Conservation (phyloP, 768 basidiomycete species). For the Aureoboletus auriporus region DNA sequence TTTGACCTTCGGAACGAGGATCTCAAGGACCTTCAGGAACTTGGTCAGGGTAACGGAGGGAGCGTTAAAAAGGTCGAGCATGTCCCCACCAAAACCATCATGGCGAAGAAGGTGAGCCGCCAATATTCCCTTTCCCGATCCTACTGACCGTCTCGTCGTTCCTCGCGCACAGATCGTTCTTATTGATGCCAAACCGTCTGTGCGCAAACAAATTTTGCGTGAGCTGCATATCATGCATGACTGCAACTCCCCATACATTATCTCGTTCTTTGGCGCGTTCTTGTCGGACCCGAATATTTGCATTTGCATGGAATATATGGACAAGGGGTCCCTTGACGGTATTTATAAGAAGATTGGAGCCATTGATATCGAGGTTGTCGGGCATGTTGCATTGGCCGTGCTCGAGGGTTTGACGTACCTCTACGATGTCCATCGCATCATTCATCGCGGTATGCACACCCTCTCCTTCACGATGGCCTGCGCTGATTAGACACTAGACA, state of each 20-base stretch:
- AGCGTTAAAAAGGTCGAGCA: slow-evolving; percentile 97
- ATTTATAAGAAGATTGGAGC: slow-evolving; percentile 96
- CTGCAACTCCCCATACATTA: slow-evolving; percentile 89
- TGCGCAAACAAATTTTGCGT: slow-evolving; percentile 95
- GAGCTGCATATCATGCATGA: slow-evolving; percentile 99
- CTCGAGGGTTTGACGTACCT: slow-evolving; percentile 94
- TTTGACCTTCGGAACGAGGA: slow-evolving; percentile 86
- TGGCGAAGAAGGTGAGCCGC: slow-evolving; percentile 91
- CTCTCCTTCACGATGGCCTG: neutral
- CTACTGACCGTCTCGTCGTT: neutral
- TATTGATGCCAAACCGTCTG: slow-evolving; percentile 93
- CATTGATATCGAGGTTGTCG: slow-evolving; percentile 89
- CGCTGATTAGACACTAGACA: slow-evolving; percentile 55
- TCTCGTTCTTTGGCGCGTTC: slow-evolving; percentile 97
- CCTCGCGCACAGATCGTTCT: slow-evolving; percentile 68
- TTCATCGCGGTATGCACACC: slow-evolving; percentile 83
- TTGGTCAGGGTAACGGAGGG: slow-evolving; percentile 96
- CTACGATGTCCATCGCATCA: slow-evolving; percentile 96
- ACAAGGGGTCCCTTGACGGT: slow-evolving; percentile 89
- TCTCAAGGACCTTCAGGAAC: slow-evolving; percentile 82
- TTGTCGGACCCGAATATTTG: slow-evolving; percentile 97
- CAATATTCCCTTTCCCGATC: neutral
- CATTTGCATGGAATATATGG: slow-evolving; percentile 97
- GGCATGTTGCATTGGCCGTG: slow-evolving; percentile 91
- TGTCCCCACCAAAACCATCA: slow-evolving; percentile 81